A percentile compares a stretch with the other conserved stretches of the same genome.
Conservation (phyloP, 176 grass and related monocot species). For the Carex littledalei region DNA sequence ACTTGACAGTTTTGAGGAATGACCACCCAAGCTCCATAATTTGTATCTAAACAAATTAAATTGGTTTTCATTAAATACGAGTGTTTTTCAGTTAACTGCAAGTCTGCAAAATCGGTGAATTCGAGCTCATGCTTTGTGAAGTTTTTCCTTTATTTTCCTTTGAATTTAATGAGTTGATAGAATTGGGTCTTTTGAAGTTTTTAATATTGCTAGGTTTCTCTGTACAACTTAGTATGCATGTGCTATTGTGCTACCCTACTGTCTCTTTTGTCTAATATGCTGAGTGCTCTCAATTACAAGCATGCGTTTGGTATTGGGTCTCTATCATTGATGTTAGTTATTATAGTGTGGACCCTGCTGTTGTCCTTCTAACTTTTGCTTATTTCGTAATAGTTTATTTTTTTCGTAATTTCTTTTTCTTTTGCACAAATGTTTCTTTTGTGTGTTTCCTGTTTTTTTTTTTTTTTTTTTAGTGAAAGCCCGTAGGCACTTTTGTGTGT, state of each 20-base stretch:
- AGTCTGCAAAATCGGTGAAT: neutral
- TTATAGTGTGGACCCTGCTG: conserved; percentile 8
- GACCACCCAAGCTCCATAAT: neutral
- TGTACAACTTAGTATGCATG: neutral
- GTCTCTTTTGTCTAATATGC: neutral
- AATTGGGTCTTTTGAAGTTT: neutral
- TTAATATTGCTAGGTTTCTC: neutral
- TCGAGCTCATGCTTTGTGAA: neutral
- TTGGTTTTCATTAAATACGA: neutral
- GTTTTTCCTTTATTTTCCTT: neutral
- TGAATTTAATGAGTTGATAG: neutral
- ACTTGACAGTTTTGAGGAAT: neutral
- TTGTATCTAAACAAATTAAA: neutral
- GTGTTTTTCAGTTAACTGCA: neutral
- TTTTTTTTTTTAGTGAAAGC: too few species aligned
- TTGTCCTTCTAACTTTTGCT: neutral
- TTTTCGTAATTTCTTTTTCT: neutral
- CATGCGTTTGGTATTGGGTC: conserved; percentile 18
- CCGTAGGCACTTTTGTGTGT: too few species aligned
- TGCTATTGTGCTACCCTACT: neutral
- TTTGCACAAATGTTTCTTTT: neutral
- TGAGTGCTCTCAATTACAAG: neutral
- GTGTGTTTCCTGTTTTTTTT: too few species aligned
- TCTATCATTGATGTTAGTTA: neutral
- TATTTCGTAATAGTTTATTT: neutral